These are phyloP conservation scores for Seiridium cupressi DNA, from an alignment of 2,329 filamentous ascomycete genomes.

Conservation along the genomic window DNA sequence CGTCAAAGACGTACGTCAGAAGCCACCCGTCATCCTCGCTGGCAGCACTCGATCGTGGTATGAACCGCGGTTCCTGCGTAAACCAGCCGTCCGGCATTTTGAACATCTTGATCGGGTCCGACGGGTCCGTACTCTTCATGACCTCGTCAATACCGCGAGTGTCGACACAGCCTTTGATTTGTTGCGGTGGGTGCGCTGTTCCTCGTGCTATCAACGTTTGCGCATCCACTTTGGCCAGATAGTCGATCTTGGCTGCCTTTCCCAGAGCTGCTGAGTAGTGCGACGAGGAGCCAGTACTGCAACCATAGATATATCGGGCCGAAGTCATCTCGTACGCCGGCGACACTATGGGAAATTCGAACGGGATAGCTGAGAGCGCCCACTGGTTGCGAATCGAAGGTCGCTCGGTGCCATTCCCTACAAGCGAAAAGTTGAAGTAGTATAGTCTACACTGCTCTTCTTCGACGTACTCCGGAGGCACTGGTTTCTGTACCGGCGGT, in stretches of 20 bases:
- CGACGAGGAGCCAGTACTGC: conserved; percentile 55
- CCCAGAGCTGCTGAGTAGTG: conserved; percentile 59
- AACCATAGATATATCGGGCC: conserved; percentile 65
- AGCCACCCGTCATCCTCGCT: conserved; percentile 67
- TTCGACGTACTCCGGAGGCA: conserved; percentile 41
- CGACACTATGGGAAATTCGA: conserved; percentile 65
- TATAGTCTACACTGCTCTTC: conserved; percentile 69
- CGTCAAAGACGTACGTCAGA: conserved; percentile 69
- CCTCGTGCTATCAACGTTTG: conserved; percentile 52
- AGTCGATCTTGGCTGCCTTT: conserved; percentile 64
- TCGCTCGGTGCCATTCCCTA: conserved; percentile 13
- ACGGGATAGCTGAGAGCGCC: conserved; percentile 61
- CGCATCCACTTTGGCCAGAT: conserved; percentile 61
- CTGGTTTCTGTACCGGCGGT: conserved; percentile 42
- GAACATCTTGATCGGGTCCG: conserved; percentile 62
- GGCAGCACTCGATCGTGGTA: conserved; percentile 40
- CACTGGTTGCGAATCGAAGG: conserved; percentile 58
- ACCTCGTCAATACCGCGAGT: conserved; percentile 52
- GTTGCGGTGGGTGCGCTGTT: conserved; percentile 37
- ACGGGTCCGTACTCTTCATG: conserved; percentile 36
- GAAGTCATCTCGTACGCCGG: conserved; percentile 53
- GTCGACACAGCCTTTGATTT: conserved; percentile 63
- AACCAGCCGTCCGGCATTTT: conserved; percentile 58
- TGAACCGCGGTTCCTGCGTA: conserved; percentile 67
- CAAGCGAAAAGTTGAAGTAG: conserved; percentile 62